phyloP scores from a whole-genome alignment of 2,329 filamentous ascomycete species.

The Diplodia seriata region DNA sequence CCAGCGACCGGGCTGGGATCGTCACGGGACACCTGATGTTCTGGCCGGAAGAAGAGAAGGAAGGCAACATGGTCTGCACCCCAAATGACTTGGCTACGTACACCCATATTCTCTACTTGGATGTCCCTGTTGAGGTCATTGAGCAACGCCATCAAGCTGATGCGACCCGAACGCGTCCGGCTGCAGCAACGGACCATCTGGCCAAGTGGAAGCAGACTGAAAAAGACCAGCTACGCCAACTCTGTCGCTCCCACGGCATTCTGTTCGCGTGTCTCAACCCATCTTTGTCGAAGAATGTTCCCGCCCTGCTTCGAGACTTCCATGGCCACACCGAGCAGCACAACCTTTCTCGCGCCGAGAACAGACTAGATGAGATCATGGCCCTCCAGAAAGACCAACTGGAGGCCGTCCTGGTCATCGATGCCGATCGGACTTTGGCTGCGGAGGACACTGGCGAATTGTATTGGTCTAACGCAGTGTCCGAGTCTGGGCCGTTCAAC shows the following conservation, averaged over 20 bases:
- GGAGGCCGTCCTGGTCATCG: constrained; percentile 61
- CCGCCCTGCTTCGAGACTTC: constrained; percentile 50
- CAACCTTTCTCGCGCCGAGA: constrained; percentile 48
- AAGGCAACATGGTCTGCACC: constrained; percentile 49
- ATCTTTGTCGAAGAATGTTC: constrained; percentile 34
- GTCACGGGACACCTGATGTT: constrained; percentile 65
- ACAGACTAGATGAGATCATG: constrained; percentile 47
- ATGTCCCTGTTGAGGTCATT: constrained; percentile 50
- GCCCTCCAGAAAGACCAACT: constrained; percentile 34
- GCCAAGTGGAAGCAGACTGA: constrained; percentile 59
- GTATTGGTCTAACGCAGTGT: constrained; percentile 54
- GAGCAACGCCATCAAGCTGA: constrained; percentile 51
- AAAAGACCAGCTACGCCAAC: constrained; percentile 48
- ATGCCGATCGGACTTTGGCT: constrained; percentile 65
- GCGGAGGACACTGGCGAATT: constrained; percentile 57
- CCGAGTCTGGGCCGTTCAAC: neutral
- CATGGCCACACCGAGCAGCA: constrained; percentile 45
- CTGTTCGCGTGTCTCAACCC: constrained; percentile 49
- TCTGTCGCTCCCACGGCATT: constrained; percentile 57
- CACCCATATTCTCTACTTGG: constrained; percentile 67
- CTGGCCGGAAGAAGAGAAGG: constrained; percentile 52
- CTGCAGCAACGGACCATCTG: constrained; percentile 49
- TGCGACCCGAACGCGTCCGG: constrained; percentile 45
- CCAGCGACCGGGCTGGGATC: constrained; percentile 59
- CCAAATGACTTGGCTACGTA: constrained; percentile 46